These are phyloP conservation scores for Alternaria sp. DNA, from an alignment of 2,329 filamentous ascomycete genomes.

Conservation along the genomic window DNA sequence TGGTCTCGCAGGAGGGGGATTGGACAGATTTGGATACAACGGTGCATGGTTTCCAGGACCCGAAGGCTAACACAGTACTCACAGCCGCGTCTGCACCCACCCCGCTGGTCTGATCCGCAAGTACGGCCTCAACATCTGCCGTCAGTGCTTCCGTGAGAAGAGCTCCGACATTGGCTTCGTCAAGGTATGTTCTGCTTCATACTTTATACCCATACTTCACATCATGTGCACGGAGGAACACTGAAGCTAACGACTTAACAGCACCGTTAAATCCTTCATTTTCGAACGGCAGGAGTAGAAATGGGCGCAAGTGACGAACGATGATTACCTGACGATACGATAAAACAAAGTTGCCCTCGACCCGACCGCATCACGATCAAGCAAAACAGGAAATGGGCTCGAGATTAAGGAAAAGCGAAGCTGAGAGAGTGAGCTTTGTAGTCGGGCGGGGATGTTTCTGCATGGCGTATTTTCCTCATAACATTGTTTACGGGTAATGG, in stretches of 20 bases:
- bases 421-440: conserved; percentile 12
- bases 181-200: conserved; percentile 60
- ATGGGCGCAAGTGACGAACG: conserved; percentile 38
- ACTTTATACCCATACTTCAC: neutral
- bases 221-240: neutral
- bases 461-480: conserved; percentile 33
- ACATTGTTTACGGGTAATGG: conserved; percentile 18
- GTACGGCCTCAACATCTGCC: conserved; percentile 91
- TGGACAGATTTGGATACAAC: conserved; percentile 3
- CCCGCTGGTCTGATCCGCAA: conserved; percentile 99
- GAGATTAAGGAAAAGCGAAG: conserved; percentile 3
- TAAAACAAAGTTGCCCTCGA: conserved; percentile 18
- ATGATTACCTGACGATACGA: conserved; percentile 42
- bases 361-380: conserved; percentile 16
- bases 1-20: conserved; percentile 7
- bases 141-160: conserved; percentile 77
- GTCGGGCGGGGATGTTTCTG: conserved; percentile 31
- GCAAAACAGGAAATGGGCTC: neutral
- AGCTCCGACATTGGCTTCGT: conserved; percentile 72
- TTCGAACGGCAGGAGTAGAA: conserved; percentile 36
- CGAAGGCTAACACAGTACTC: conserved; percentile 39
- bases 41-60: conserved; percentile 5
- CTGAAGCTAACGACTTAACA: conserved; percentile 25
- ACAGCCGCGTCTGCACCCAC: conserved; percentile 88
- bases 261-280: conserved; percentile 46